These are phyloP conservation scores for Verticillium isaacii DNA, from an alignment of 2,329 filamentous ascomycete genomes.

Conservation along the genomic window DNA sequence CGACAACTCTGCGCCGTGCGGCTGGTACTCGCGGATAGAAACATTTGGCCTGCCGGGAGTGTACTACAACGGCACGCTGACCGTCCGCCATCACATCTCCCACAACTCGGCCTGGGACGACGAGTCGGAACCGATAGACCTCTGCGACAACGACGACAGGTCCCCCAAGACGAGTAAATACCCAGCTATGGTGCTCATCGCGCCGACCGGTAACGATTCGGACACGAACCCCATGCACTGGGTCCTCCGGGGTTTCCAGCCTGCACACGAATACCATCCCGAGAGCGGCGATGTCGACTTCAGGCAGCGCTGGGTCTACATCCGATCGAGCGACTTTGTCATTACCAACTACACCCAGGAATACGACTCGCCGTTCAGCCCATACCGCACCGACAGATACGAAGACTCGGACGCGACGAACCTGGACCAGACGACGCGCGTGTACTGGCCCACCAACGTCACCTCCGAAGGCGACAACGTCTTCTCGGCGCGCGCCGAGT, in stretches of 20 bases:
- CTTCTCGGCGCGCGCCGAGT: conserved; percentile 8
- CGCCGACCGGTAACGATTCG: conserved; percentile 11
- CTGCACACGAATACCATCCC: background rate
- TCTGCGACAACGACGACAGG: conserved; percentile 10
- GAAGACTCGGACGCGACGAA: conserved; percentile 9
- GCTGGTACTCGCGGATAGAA: background rate
- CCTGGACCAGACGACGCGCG: conserved; percentile 3
- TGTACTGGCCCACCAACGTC: conserved; percentile 13
- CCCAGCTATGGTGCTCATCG: conserved; percentile 10
- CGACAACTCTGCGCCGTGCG: background rate
- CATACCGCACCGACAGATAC: background rate
- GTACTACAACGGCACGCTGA: conserved; percentile 14
- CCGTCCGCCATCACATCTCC: conserved; percentile 8
- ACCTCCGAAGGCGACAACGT: conserved; percentile 3
- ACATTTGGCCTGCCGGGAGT: conserved; percentile 10
- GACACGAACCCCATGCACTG: conserved; percentile 14
- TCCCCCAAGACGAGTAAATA: conserved; percentile 8
- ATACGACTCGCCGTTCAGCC: background rate
- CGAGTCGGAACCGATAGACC: background rate
- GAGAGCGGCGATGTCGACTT: conserved; percentile 6
- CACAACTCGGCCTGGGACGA: conserved; percentile 9
- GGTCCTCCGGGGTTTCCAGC: conserved; percentile 9
- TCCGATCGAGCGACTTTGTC: conserved; percentile 14
- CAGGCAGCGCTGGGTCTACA: conserved; percentile 11
- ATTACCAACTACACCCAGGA: background rate